Evolutionary conservation across 2,329 filamentous ascomycete genomes (phyloP), one percentile per base, ranked within the genome.

Genomic region (Diaporthe vexans): DNA sequence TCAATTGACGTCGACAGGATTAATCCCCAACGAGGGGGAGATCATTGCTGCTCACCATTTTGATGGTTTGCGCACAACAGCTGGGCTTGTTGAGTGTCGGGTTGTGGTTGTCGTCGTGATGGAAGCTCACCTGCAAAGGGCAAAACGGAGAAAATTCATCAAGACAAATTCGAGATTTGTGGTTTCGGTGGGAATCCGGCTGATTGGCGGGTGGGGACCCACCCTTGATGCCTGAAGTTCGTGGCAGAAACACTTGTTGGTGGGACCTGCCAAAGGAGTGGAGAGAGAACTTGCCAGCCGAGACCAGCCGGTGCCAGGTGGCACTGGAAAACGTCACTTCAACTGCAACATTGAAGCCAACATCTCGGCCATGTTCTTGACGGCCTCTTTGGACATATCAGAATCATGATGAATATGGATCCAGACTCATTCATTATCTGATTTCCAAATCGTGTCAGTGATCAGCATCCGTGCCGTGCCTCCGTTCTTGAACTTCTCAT

Each of bases 11-110:
- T 73, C 57, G 72, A 74, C 73, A 70, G 72, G 52, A 56, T n/a
- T 35, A 29, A 68, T 68, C 63, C 63, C 63, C 63, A 68, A 29
- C 10, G 13, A 63, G 63, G 73, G 71, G 48, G 72, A 58, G 54
- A 57, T 43, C 26, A 57, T 37, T 35, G 21, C 37, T 69, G 77
- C 85, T 82, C 85, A 88, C 87, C 87, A 88, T 89, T 88, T 82
- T 88, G 86, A 81, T 86, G 85, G 83, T 84, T 75, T 86, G 85
- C 85, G 86, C 88, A 87, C 86, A 87, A 85, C 84, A 78, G 78
- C 78, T 80, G 78, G 77, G 71, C 72, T 70, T 69, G 69, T 51
- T 72, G 72, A 43, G 57, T 68, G 58, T 61, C 58, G 56, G 58
- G 35, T 65, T 56, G 73, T 67, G 63, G 74, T 73, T 75, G 74